These are phyloP conservation scores for Nadsonia fulvescens DNA, from an alignment of 805 yeast genomes.

Conservation along the genomic window DNA sequence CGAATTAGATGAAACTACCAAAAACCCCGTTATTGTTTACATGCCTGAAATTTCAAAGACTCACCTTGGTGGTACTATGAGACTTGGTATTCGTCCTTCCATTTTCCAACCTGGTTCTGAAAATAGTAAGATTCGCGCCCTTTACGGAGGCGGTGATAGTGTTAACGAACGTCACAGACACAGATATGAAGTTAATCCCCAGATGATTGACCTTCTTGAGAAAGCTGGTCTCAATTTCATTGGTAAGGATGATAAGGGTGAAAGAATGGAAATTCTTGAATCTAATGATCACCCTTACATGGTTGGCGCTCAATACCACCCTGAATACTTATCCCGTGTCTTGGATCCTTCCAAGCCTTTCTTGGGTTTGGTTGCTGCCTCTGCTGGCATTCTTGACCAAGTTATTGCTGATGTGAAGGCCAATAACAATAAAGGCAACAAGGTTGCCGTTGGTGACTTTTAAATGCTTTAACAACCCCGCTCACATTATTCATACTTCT, in stretches of 20 bases:
- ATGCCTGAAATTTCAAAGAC: slow-evolving; percentile 98
- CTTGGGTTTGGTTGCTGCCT: slow-evolving; percentile 88
- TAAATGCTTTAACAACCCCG: no score
- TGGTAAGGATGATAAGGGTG: slow-evolving; percentile 79
- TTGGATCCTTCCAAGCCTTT: slow-evolving; percentile 93
- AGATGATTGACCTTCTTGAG: slow-evolving; percentile 53
- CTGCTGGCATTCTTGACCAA: slow-evolving; percentile 64
- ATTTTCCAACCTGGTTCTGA: slow-evolving; percentile 52
- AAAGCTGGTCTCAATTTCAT: slow-evolving; percentile 67
- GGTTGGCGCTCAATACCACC: slow-evolving; percentile 96
- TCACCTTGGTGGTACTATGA: slow-evolving; percentile 97
- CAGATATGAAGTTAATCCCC: slow-evolving; percentile 93
- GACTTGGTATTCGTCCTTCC: slow-evolving; percentile 88
- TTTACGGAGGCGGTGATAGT: slow-evolving; percentile 52
- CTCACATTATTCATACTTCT: no score
- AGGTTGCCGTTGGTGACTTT: slow-evolving; percentile 7
- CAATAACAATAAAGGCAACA: slow-evolving; percentile 1
- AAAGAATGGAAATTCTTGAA: slow-evolving; percentile 90
- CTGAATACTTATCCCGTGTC: slow-evolving; percentile 92
- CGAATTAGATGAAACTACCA: slow-evolving; percentile 57
- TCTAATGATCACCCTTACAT: slow-evolving; percentile 72
- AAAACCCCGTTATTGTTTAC: slow-evolving; percentile 65
- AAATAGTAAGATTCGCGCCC: slow-evolving; percentile 50
- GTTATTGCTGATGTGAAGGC: slow-evolving; percentile 26
- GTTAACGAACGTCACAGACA: slow-evolving; percentile 95